Evolutionary conservation across 2,329 filamentous ascomycete species (phyloP).

Genomic region (Paecilomyces niveus): DNA sequence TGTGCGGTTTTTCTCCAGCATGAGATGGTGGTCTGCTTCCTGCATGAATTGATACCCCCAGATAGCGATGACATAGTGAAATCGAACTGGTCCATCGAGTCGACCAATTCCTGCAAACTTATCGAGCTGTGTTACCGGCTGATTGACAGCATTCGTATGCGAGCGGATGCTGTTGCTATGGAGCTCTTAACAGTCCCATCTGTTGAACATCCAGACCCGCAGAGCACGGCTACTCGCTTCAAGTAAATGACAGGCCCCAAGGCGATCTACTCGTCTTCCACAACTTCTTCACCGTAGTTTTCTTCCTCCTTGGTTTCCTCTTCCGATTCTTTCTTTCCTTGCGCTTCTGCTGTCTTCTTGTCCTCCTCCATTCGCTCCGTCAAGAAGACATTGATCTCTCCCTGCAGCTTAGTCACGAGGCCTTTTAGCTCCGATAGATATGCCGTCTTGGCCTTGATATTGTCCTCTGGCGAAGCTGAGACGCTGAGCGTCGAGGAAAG

Average conservation of each 20-base stretch:
- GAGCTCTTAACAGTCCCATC: background rate
- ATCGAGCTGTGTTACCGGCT: conserved; percentile 24
- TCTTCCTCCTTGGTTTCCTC: conserved; percentile 42
- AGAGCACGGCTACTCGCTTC: background rate
- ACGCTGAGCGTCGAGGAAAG: conserved; percentile 17
- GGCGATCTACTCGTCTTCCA: conserved; percentile 52
- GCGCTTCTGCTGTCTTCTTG: conserved; percentile 34
- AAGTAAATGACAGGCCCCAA: background rate
- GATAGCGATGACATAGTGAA: background rate
- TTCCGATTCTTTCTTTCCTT: conserved; percentile 27
- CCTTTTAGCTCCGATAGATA: conserved; percentile 47
- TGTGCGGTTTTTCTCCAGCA: background rate
- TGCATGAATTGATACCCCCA: conserved; percentile 5
- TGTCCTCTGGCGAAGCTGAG: conserved; percentile 10
- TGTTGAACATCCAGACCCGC: background rate
- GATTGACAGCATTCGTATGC: no score
- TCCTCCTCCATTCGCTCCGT: conserved; percentile 58
- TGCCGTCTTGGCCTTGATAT: conserved; percentile 40
- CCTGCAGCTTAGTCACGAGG: conserved; percentile 46
- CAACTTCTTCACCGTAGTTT: conserved; percentile 76
- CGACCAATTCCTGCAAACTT: conserved; percentile 7
- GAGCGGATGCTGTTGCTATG: background rate
- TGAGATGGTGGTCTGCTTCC: background rate
- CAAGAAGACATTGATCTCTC: conserved; percentile 52
- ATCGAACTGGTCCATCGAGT: conserved; percentile 1